Base-by-base conservation (phyloP, 139 green algal species). In the Chlorella sp. region DNA sequence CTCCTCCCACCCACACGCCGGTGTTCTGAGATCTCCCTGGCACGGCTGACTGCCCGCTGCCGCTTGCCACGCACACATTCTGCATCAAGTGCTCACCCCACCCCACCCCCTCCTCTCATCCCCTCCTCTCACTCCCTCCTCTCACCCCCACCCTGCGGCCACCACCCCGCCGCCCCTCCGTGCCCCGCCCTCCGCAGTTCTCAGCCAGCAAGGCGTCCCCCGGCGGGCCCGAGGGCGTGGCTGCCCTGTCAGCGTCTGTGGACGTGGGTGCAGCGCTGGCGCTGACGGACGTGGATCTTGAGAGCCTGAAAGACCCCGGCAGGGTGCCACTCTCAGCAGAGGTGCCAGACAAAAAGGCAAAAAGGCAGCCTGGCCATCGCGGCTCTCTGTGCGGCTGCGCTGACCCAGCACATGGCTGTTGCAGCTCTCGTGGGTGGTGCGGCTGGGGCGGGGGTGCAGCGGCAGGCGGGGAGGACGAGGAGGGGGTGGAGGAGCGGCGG, bases 201-300 rank as follows among this genome's bases (percentile, higher is more conserved):
- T n/a, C 42, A 9, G 19, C 75, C 0, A 83, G 71, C 71, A 89
- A 89, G 85, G 85, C 85, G 42, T 24, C 83, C n/a, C 42, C 71
- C 4, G 85, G 85, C 30, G 85, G 85, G 26, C 26, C 71, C 0
- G 40, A 82, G 24, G 85, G 85, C 32, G 71, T 89, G 85, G 71
- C 71, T 0, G 69, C 28, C 14, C 85, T 89, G n/a, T 2, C n/a
- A 21, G 85, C 42, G 3, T 40, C 85, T 15, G 42, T 89, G 19
- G 71, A 83, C 32, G 69, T 89, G 69, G 42, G 69, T 19, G 26
- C 28, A 12, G 34, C 64, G 0, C 71, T 89, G 19, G n/a, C 48
- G 69, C 71, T 83, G 48, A 34, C 0, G 4, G 34, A 89, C 32
- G 39, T 89, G 71, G 85, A 83, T 19, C 5, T 89, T 1, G 85